phyloP scores from a whole-genome alignment of 768 basidiomycete genomes.

The Porphyrellus cyaneotinctus region DNA sequence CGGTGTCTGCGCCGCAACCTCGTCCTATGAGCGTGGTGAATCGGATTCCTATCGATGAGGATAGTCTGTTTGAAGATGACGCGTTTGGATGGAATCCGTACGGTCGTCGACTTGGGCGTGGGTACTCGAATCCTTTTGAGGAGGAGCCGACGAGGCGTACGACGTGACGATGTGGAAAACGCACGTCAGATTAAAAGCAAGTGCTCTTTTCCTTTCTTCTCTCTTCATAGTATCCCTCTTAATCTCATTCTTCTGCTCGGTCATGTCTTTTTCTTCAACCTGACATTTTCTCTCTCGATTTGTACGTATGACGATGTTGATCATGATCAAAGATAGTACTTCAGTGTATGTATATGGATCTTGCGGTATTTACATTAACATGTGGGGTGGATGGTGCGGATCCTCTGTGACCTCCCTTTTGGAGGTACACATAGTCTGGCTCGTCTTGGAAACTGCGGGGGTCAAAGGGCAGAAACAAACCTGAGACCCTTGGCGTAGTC shows the following conservation, averaged over 20 bases:
- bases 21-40: slow-evolving; percentile 14
- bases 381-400: too few relatives aligned
- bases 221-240: neutral
- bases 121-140: neutral
- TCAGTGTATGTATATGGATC: slow-evolving; percentile 17
- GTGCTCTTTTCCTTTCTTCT: neutral
- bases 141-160: slow-evolving; percentile 3
- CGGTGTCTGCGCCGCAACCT: slow-evolving; percentile 1
- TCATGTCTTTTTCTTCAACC: neutral
- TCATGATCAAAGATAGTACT: slow-evolving; percentile 3
- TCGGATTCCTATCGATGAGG: slow-evolving; percentile 22
- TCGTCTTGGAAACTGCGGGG: too few relatives aligned
- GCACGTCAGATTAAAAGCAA: neutral
- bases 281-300: neutral
- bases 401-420: too few relatives aligned
- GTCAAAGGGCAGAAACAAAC: too few relatives aligned
- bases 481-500: too few relatives aligned
- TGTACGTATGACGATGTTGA: slow-evolving; percentile 4
- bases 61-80: slow-evolving; percentile 14
- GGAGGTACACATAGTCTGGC: too few relatives aligned
- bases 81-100: slow-evolving; percentile 13
- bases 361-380: slow-evolving; percentile 12
- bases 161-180: slow-evolving; percentile 1
- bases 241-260: neutral
- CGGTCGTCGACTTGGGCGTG: neutral